Evolutionary conservation across 331 rosid species (phyloP), one percentile per base, ranked within the genome.

Genomic region (Spiraea crenata): DNA sequence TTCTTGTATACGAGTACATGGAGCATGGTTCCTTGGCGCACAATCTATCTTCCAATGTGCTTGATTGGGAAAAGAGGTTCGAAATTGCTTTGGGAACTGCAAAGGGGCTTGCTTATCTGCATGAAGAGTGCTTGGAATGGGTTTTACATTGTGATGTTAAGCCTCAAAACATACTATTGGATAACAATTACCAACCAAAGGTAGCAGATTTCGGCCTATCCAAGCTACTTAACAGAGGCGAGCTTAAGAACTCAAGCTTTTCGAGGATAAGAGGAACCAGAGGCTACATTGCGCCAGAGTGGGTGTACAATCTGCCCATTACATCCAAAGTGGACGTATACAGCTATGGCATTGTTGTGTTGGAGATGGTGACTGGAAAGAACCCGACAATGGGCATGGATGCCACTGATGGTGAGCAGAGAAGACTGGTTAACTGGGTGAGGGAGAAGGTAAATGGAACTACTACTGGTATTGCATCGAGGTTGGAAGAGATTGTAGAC

Each of bases 261-360:
- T 90, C 93, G 0, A 85, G 80, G 62, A 87, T 87, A 19, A 70
- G 93, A 87, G 93, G 96, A 19, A 90, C 96, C 0, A 75, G 96
- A 49, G 96, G 96, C 0, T 90, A 90, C 68, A 90, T 90, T 87
- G 96, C 93, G 38, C 96, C 96, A 0, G 96, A 87, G 69, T 90
- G 93, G 96, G 83, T 90, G 46, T 82, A 83, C 46, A 87, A 84
- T 72, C 82, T 80, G 11, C 60, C 70, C 0, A 85, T 90, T 3
- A 87, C 96, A 25, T 85, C 96, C 0, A 90, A 87, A 71, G 93
- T 87, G 58, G 96, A 90, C 35, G 93, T 90, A 1, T 90, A 82
- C 44, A 90, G 96, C 57, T 87, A 84, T 15, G 91, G 91, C 20
- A 65, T 90, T 46, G 93, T 90, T 1, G 78, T 85, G 73, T n/a